Evolutionary conservation across 495 filamentous ascomycete genomes (phyloP).

Genomic region (Cairneyella variabilis): DNA sequence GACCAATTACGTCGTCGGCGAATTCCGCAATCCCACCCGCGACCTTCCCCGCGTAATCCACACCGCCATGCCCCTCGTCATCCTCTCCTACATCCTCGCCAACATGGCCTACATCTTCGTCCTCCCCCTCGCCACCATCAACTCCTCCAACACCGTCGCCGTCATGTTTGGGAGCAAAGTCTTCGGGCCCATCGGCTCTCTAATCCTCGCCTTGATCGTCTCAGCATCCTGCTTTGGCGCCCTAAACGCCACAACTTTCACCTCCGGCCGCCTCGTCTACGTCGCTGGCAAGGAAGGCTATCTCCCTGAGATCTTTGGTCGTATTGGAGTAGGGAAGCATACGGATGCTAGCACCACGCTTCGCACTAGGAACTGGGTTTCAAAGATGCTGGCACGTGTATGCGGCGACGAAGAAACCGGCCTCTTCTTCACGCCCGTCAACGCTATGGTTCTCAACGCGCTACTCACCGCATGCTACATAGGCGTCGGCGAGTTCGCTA

Average conservation of each 20-base stretch:
- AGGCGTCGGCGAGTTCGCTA: constrained; percentile 82
- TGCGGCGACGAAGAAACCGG: constrained; percentile 58
- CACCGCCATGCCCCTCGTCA: constrained; percentile 94
- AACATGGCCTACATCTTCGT: constrained; percentile 95
- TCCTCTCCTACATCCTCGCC: constrained; percentile 81
- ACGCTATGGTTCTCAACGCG: constrained; percentile 81
- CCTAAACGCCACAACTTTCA: constrained; percentile 93
- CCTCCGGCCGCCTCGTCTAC: constrained; percentile 86
- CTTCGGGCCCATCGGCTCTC: constrained; percentile 76
- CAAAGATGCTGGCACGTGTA: constrained; percentile 49
- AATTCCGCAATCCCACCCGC: constrained; percentile 86
- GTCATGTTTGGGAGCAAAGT: constrained; percentile 90
- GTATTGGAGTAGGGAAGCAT: constrained; percentile 64
- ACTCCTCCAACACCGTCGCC: constrained; percentile 84
- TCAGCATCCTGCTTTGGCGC: constrained; percentile 86
- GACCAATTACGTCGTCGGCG: constrained; percentile 96
- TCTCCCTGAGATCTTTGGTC: constrained; percentile 77
- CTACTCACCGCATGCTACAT: constrained; percentile 71
- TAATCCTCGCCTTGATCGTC: constrained; percentile 86
- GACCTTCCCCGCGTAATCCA: constrained; percentile 95
- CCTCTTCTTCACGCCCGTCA: constrained; percentile 83
- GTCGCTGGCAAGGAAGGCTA: constrained; percentile 94
- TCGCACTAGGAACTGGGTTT: constrained; percentile 55
- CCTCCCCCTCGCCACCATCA: constrained; percentile 74
- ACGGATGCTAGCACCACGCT: constrained; percentile 36